Evolutionary conservation across 768 basidiomycete species (phyloP).

Genomic region (Pleurotus sapidus): DNA sequence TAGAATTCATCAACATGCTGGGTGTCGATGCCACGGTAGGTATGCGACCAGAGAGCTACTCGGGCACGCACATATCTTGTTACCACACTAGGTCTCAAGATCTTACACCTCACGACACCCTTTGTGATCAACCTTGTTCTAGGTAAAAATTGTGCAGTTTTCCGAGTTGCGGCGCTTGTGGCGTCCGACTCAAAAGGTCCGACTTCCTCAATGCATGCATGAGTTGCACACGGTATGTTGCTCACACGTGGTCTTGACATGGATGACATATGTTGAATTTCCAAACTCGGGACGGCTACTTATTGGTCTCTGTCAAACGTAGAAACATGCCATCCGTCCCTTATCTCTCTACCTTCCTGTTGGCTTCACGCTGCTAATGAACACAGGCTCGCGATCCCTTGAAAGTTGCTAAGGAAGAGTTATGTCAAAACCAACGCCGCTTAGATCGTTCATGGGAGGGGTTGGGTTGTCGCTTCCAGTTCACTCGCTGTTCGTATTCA

Average conservation of each 20-base stretch:
- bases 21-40: too few species aligned
- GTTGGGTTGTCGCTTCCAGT: slow-evolving; percentile 48
- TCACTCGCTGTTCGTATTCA: slow-evolving; percentile 49
- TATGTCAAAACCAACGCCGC: slow-evolving; percentile 37
- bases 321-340: neutral
- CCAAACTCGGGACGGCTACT: neutral
- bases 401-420: neutral
- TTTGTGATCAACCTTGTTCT: too few species aligned
- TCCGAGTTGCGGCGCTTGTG: neutral
- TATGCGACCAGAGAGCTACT: too few species aligned
- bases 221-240: neutral
- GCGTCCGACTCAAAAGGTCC: neutral
- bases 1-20: too few species aligned
- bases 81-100: too few species aligned
- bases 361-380: neutral
- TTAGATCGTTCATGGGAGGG: slow-evolving; percentile 56
- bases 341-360: neutral
- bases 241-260: slow-evolving; percentile 5
- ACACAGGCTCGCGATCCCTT: neutral
- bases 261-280: slow-evolving; percentile 2
- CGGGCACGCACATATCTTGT: too few species aligned
- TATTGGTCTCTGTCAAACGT: neutral
- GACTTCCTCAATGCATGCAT: neutral
- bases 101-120: too few species aligned
- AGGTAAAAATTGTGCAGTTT: neutral